Percentiles rank a stretch among this genome's conserved stretches.
phyloP scores from a whole-genome alignment of 805 yeast species.

The Teunomyces stri region DNA sequence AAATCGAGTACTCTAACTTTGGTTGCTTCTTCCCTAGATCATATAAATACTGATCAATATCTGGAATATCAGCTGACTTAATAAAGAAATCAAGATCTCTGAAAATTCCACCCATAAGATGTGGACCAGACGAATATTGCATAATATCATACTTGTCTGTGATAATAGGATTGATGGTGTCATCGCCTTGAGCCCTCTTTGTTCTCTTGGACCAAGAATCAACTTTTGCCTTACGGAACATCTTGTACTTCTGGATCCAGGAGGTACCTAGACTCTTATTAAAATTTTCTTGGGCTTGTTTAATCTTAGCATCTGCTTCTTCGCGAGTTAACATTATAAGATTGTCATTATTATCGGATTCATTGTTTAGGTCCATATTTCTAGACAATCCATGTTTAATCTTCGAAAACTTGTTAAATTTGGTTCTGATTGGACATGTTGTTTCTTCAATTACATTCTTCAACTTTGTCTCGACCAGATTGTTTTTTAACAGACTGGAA shows the following conservation, averaged over 20 bases:
- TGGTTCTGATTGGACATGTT: neutral
- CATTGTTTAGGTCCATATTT: neutral
- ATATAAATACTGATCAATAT: slow-evolving; percentile 37
- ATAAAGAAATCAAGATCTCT: slow-evolving; percentile 29
- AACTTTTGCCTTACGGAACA: slow-evolving; percentile 22
- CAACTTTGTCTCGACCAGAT: neutral
- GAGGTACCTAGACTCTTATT: slow-evolving; percentile 27
- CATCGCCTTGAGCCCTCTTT: slow-evolving; percentile 34
- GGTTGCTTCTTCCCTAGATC: slow-evolving; percentile 51
- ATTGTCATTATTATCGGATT: neutral
- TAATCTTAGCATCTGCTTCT: slow-evolving; percentile 27
- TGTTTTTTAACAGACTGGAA: slow-evolving; percentile 4
- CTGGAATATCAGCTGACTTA: slow-evolving; percentile 25
- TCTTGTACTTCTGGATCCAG: slow-evolving; percentile 33
- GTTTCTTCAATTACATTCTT: neutral
- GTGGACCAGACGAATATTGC: slow-evolving; percentile 33
- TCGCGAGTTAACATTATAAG: slow-evolving; percentile 13
- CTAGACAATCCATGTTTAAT: neutral
- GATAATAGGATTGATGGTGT: slow-evolving; percentile 27
- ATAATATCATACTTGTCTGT: slow-evolving; percentile 34
- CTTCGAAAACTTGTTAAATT: neutral
- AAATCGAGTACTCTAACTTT: slow-evolving; percentile 49
- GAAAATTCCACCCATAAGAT: slow-evolving; percentile 28
- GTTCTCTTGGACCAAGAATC: slow-evolving; percentile 25
- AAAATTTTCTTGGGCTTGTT: slow-evolving; percentile 24